phyloP scores from a whole-genome alignment of 1,139 yeast genomes.

The Nakaseomyces uthaithaninus region DNA sequence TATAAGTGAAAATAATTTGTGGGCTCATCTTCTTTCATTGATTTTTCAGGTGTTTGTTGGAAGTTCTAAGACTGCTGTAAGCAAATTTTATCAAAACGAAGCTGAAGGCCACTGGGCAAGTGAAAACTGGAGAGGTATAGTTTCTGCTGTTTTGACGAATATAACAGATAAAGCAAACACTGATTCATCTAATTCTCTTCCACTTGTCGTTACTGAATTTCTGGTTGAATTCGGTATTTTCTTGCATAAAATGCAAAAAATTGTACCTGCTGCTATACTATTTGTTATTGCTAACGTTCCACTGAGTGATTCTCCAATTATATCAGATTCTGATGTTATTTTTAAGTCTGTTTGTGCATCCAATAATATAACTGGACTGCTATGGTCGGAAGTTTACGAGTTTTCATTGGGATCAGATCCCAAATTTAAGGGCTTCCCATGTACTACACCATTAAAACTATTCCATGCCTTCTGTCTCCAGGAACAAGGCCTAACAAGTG shows the following conservation, averaged over 20 bases:
- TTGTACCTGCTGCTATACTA: slow-evolving; percentile 40
- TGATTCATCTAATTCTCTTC: slow-evolving; percentile 13
- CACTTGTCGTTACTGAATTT: slow-evolving; percentile 40
- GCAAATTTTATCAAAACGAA: slow-evolving; percentile 39
- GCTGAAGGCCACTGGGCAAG: slow-evolving; percentile 42
- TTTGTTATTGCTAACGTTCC: slow-evolving; percentile 46
- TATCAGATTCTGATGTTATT: slow-evolving; percentile 19
- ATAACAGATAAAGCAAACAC: slow-evolving; percentile 8
- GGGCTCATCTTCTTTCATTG: slow-evolving; percentile 40
- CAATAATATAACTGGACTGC: slow-evolving; percentile 21
- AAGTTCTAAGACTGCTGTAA: slow-evolving; percentile 46
- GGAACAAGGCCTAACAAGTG: slow-evolving; percentile 25
- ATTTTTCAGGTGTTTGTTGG: slow-evolving; percentile 62
- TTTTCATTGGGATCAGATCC: slow-evolving; percentile 28
- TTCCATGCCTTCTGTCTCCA: slow-evolving; percentile 27
- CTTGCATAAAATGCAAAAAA: slow-evolving; percentile 36
- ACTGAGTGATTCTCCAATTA: slow-evolving; percentile 28
- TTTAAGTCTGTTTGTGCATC: slow-evolving; percentile 26
- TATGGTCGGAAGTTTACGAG: slow-evolving; percentile 58
- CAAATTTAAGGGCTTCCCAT: slow-evolving; percentile 19
- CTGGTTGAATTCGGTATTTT: slow-evolving; percentile 49
- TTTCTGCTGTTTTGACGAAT: slow-evolving; percentile 36
- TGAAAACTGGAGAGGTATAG: slow-evolving; percentile 45
- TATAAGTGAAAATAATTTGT: slow-evolving; percentile 42
- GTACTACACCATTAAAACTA: slow-evolving; percentile 25